phyloP scores from a whole-genome alignment of 805 yeast species.

The Kuraishia floccosa region DNA sequence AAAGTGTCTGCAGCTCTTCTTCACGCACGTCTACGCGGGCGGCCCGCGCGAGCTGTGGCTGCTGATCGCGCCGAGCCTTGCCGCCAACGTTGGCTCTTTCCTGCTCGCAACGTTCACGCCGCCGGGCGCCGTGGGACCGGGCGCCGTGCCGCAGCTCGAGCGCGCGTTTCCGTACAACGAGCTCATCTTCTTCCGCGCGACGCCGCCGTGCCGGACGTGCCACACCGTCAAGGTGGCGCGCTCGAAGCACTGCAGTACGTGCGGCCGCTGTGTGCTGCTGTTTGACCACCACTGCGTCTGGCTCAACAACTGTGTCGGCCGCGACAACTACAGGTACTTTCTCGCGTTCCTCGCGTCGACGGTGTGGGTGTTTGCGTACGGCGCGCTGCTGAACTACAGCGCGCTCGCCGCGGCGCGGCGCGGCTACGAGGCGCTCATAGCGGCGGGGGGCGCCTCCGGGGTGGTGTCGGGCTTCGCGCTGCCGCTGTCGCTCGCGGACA shows the following conservation, averaged over 20 bases:
- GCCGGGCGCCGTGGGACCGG: slow-evolving; percentile 24
- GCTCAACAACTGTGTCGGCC: slow-evolving; percentile 45
- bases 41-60: slow-evolving; percentile 7
- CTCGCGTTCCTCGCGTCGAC: slow-evolving; percentile 23
- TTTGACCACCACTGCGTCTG: slow-evolving; percentile 58
- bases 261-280: slow-evolving; percentile 50
- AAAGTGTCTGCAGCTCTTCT: slow-evolving; percentile 13
- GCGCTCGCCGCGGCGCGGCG: slow-evolving; percentile 7
- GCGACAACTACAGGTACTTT: slow-evolving; percentile 38
- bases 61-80: slow-evolving; percentile 20
- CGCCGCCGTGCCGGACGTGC: slow-evolving; percentile 43
- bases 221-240: slow-evolving; percentile 61
- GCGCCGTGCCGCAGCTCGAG: not conserved
- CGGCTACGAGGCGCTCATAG: too few species aligned
- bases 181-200: slow-evolving; percentile 31
- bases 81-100: slow-evolving; percentile 22
- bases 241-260: slow-evolving; percentile 63
- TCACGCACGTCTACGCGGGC: slow-evolving; percentile 9
- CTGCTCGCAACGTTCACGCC: slow-evolving; percentile 24
- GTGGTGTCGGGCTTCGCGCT: slow-evolving; percentile 26
- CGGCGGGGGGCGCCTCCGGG: too few species aligned
- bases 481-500: slow-evolving; percentile 18
- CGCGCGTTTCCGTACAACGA: slow-evolving; percentile 23
- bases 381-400: slow-evolving; percentile 22
- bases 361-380: slow-evolving; percentile 20